Evolutionary conservation across 2,329 filamentous ascomycete species (phyloP), one percentile per base, ranked within the genome.

Genomic region (Aspergillus ustus): DNA sequence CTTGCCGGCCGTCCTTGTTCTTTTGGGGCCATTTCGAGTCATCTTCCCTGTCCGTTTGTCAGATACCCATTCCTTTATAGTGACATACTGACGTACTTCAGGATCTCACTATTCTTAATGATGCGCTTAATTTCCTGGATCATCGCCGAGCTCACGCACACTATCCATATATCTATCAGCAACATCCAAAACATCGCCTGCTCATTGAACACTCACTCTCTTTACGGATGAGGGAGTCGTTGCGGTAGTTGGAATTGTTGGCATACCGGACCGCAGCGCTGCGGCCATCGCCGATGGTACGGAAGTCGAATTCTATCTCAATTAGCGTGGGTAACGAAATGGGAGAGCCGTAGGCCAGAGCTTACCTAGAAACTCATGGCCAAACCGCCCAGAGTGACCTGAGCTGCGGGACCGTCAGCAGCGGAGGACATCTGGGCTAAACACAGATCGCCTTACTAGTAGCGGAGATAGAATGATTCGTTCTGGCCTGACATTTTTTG

Each of bases 231-330:
- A 99, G 83, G 66, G 93, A 97, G 77, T 99, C 95, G 80, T 99
- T 99, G 73, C 95, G 89, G 81, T 99, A 99, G 81, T 99, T 99
- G 61, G 94, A 98, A 80, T 99, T 99, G 84, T 99, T 99, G 67
- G 95, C 95, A 81, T 99, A 99, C 79, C 95, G 89, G 34, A 94
- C 93, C 56, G 95, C 91, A 7, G 95, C 95, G 75, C 93, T 97
- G 64, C 92, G 88, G 55, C 95, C 95, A 76, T 99, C 95, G 58
- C 92, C 92, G 50, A 98, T 87, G 25, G 93, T 92, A 59, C 94
- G 87, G 73, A 99, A 95, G 77, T 99, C 95, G 77, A 99, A 99
- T 79, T 99, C 94, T 98, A 69, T 11, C 15, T 7, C 1, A 20
- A 63, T 76, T 61, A 72, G 66, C 64, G 60, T 63, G 63, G 63